Evolutionary conservation across 495 filamentous ascomycete genomes (phyloP).

Genomic region (Penicillium odoratum): DNA sequence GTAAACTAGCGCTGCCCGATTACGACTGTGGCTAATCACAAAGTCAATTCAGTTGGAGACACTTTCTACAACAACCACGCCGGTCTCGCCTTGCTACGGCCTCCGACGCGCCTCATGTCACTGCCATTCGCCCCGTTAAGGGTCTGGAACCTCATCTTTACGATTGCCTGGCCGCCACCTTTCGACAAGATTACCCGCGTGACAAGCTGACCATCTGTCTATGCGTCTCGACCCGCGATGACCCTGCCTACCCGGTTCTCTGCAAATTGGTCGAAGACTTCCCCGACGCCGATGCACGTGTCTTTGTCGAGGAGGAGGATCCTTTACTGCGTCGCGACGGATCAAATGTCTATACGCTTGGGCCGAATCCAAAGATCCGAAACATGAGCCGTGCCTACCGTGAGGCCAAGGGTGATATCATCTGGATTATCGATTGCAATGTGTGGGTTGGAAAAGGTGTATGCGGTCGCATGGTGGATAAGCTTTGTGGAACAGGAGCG

Average conservation of each 20-base stretch:
- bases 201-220: conserved; percentile 78
- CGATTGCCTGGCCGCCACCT: conserved; percentile 89
- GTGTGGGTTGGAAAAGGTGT: conserved; percentile 85
- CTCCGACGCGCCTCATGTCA: conserved; percentile 70
- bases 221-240: conserved; percentile 74
- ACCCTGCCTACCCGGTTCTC: conserved; percentile 77
- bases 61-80: conserved; percentile 43
- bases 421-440: conserved; percentile 97
- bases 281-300: conserved; percentile 65
- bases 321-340: conserved; percentile 57
- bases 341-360: conserved; percentile 60
- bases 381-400: conserved; percentile 95
- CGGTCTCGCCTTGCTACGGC: conserved; percentile 31
- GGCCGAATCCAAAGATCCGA: conserved; percentile 96
- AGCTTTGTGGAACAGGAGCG: conserved; percentile 66
- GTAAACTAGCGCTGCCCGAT: conserved; percentile 7
- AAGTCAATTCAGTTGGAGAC: conserved; percentile 39
- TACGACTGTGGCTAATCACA: conserved; percentile 16
- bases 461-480: conserved; percentile 81
- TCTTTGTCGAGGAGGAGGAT: conserved; percentile 89
- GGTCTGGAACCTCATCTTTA: conserved; percentile 88
- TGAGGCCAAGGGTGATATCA: conserved; percentile 87
- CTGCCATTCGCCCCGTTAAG: conserved; percentile 90
- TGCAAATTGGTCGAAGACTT: conserved; percentile 69
- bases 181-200: conserved; percentile 76